Percentiles rank a stretch among this genome's conserved stretches.
These are phyloP conservation scores for Erigeron canadensis DNA, from an alignment of 129 eudicot genomes.

Conservation along the genomic window DNA sequence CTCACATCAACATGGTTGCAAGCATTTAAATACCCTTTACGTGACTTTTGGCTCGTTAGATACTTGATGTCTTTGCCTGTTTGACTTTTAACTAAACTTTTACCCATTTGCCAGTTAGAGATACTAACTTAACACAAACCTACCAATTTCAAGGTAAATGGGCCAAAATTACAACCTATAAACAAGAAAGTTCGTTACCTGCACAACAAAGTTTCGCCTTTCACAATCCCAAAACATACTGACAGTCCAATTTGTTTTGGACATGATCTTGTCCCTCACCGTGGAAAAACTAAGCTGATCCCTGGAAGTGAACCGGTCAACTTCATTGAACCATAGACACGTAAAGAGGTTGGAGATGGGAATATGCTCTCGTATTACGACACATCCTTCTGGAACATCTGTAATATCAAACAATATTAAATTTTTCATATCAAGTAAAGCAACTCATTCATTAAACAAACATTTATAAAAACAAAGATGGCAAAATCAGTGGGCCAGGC, in stretches of 20 bases:
- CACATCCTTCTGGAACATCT: slow-evolving; percentile 99
- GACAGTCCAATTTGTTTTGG: slow-evolving; percentile 69
- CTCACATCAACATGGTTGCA: background rate
- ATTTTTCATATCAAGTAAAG: background rate
- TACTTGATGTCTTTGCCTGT: background rate
- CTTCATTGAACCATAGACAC: slow-evolving; percentile 95
- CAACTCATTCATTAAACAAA: background rate
- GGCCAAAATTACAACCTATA: background rate
- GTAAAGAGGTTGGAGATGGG: slow-evolving; percentile 82
- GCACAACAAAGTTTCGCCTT: slow-evolving; percentile 81
- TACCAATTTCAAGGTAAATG: background rate
- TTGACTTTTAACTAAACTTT: background rate
- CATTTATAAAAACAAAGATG: background rate
- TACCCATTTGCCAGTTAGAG: background rate
- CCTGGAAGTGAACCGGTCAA: slow-evolving; percentile 91
- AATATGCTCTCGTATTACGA: slow-evolving; percentile 77
- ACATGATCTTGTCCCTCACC: slow-evolving; percentile 71
- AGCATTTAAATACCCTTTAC: background rate
- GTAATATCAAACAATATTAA: slow-evolving; percentile 21
- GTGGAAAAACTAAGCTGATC: slow-evolving; percentile 91
- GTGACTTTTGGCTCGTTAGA: background rate
- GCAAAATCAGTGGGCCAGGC: background rate
- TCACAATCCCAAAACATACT: slow-evolving; percentile 94
- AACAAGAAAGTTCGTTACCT: slow-evolving; percentile 42
- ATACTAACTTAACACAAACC: background rate